Evolutionary conservation across 2,329 filamentous ascomycete species (phyloP), one percentile per base, ranked within the genome.

Genomic region (Penicillium sp.): DNA sequence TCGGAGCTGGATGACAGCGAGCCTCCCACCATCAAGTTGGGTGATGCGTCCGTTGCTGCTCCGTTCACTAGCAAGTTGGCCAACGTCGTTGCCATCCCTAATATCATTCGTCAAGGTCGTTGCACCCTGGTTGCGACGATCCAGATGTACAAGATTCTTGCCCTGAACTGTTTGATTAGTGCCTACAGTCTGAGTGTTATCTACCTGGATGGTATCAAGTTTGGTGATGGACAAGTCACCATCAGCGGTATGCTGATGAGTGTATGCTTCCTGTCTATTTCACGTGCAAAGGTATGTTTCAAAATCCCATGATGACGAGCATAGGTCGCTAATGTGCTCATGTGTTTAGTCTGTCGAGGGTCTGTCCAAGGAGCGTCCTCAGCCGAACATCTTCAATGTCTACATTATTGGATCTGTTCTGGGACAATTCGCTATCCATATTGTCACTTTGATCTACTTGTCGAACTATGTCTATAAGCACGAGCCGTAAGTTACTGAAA

Each of bases 161-260:
- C 93, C 7, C 77, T 99, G 52, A 99, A 99, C 78, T 99, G 93
- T 69, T 78, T 99, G 61, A 99, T 99, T 68, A 95, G 89, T 61
- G 93, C 93, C 31, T 99, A 99, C 82, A 95, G 89, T 71, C 75
- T 99, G 67, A 95, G 88, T 70, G 93, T 99, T 14, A 79, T 99
- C 50, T 99, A 99, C 66, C 82, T 99, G 1, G 92, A 97, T 64
- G 93, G 93, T 56, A 99, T 99, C 79, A 99, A 99, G 76, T 99
- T 99, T 67, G 91, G 93, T 49, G 93, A 99, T 68, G 90, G 91
- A 3, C 93, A 99, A 74, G 93, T 97, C 59, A 99, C 93, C 13
- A 97, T 99, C 64, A 96, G 90, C 62, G 93, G 93, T 61, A 97
- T 99, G 88, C 85, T 99, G 70, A 97, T 99, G 93, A 96, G 91